A percentile compares a stretch with the other conserved stretches of the same genome.
Evolutionary conservation across 2,329 filamentous ascomycete genomes (phyloP).

Genomic region (Colletotrichum gigasporum): DNA sequence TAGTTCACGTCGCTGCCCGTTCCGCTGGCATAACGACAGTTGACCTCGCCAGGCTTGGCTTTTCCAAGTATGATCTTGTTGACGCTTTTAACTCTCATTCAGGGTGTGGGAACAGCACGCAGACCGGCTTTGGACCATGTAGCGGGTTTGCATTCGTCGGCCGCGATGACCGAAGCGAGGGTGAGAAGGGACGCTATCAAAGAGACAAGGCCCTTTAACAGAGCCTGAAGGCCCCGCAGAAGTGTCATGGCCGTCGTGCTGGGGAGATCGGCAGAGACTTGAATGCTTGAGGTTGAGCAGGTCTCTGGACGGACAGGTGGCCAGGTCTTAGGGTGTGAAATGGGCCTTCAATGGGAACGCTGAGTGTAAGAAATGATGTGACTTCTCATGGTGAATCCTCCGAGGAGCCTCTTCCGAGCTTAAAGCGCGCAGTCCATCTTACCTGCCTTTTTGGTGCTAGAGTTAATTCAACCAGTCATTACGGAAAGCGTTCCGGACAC

Average conservation of each 20-base stretch:
- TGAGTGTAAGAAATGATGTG: too few species aligned
- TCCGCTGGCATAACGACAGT: constrained; percentile 33
- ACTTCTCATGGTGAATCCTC: too few species aligned
- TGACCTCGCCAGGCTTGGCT: constrained; percentile 32
- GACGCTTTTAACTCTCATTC: background rate
- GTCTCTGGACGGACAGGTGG: too few species aligned
- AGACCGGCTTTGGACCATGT: constrained; percentile 1
- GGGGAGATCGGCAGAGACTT: too few species aligned
- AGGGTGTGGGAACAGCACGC: background rate
- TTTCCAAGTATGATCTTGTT: background rate
- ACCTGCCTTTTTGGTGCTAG: too few species aligned
- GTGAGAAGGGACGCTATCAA: background rate
- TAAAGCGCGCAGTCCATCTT: too few species aligned
- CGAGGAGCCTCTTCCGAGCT: too few species aligned
- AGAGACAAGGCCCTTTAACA: background rate
- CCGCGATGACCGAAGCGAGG: background rate
- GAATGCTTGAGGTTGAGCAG: too few species aligned
- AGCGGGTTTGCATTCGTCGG: constrained; percentile 22
- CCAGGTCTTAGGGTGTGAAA: too few species aligned
- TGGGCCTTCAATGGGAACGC: too few species aligned
- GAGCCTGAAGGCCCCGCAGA: background rate
- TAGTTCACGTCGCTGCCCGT: constrained; percentile 36
- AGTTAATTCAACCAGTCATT: too few species aligned
- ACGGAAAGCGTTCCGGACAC: too few species aligned
- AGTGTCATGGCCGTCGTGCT: background rate